Evolutionary conservation across 2,329 filamentous ascomycete genomes (phyloP).

Genomic region (Aspergillus sp.): DNA sequence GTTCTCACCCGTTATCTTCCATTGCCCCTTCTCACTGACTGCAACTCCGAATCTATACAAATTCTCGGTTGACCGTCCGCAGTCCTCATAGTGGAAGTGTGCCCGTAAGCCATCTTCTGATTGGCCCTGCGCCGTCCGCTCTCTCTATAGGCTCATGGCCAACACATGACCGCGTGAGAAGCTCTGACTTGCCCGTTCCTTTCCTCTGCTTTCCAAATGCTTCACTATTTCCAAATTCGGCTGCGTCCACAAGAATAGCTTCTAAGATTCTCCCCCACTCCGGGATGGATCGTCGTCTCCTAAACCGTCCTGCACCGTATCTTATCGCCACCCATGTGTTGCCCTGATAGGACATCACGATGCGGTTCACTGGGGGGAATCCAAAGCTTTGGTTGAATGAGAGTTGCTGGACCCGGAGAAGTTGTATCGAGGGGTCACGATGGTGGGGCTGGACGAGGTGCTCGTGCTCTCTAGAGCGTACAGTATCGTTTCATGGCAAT

Average conservation of each 20-base stretch:
- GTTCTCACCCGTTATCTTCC: background rate
- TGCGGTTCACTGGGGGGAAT: background rate
- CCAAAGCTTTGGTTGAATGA: slow-evolving; percentile 5
- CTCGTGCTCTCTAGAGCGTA: background rate
- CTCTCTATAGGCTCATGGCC: slow-evolving; percentile 1
- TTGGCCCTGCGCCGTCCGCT: slow-evolving; percentile 9
- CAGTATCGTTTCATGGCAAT: too few species aligned
- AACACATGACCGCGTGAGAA: background rate
- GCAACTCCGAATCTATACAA: background rate
- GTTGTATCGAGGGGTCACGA: slow-evolving; percentile 6
- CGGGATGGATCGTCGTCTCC: background rate
- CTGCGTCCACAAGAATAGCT: slow-evolving; percentile 1
- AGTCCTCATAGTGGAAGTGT: slow-evolving; percentile 10
- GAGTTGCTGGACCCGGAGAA: background rate
- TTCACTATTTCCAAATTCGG: slow-evolving; percentile 5
- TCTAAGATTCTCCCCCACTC: background rate
- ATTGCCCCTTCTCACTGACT: background rate
- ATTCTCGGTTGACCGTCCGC: background rate
- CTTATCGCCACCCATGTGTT: slow-evolving; percentile 26
- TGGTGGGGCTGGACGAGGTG: slow-evolving; percentile 11
- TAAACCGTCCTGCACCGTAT: slow-evolving; percentile 1
- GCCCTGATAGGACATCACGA: slow-evolving; percentile 24
- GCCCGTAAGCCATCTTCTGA: slow-evolving; percentile 10
- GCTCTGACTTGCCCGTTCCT: background rate
- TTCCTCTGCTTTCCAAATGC: background rate